These are phyloP conservation scores for Endogone sp. DNA, from an alignment of 192 early-diverging fungal genomes.

Conservation along the genomic window DNA sequence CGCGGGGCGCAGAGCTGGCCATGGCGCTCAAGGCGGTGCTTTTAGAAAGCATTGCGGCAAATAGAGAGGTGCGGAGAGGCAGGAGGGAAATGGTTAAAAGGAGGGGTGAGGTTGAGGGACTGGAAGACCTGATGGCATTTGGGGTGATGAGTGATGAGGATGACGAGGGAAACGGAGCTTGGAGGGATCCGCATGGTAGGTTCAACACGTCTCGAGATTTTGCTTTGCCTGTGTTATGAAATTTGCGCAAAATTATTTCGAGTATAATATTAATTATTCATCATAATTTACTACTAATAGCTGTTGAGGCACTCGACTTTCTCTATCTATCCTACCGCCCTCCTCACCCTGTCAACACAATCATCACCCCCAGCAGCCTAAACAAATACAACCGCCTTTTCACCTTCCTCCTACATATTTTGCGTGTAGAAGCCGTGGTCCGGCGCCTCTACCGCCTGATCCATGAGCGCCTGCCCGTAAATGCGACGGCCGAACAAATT, in stretches of 20 bases:
- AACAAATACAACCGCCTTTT: conserved; percentile 47
- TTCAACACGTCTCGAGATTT: neutral
- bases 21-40: conserved; percentile 26
- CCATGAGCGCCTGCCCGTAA: conserved; percentile 14
- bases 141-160: conserved; percentile 16
- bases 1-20: conserved; percentile 12
- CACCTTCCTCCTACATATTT: conserved; percentile 39
- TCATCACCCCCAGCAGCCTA: conserved; percentile 32
- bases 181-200: conserved; percentile 40
- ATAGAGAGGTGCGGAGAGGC: neutral
- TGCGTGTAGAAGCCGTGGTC: conserved; percentile 26
- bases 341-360: conserved; percentile 35
- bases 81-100: neutral
- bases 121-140: conserved; percentile 39
- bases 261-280: too few relatives aligned
- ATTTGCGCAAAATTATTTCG: too few relatives aligned
- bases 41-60: conserved; percentile 11
- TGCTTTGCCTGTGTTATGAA: neutral
- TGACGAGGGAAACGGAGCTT: conserved; percentile 22
- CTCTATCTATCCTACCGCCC: conserved; percentile 42
- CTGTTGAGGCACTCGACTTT: conserved; percentile 48
- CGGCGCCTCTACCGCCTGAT: conserved; percentile 30
- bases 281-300: conserved; percentile 5
- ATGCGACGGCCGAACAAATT: neutral
- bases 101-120: conserved; percentile 13